Conservation (phyloP, 2,329 filamentous ascomycete genomes). For the Anisogramma anomala region DNA sequence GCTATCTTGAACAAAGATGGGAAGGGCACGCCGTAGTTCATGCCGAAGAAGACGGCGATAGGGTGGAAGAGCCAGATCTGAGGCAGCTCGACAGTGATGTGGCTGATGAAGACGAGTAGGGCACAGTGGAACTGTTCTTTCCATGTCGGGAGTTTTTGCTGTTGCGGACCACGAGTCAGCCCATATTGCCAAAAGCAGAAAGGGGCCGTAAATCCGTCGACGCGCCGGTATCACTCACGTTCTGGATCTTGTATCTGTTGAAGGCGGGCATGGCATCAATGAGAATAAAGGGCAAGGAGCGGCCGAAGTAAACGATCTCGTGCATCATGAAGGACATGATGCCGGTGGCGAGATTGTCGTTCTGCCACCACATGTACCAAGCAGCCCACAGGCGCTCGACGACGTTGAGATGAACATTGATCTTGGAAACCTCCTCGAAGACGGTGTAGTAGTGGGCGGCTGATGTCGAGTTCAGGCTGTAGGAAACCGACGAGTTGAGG, state of each 20-base stretch:
- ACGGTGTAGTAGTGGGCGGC: constrained; percentile 41
- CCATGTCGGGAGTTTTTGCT: constrained; percentile 77
- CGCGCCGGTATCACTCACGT: constrained; percentile 37
- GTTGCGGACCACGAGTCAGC: constrained; percentile 16
- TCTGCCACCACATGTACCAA: constrained; percentile 98
- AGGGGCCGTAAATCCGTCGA: neutral
- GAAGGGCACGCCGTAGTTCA: constrained; percentile 82
- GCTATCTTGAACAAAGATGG: constrained; percentile 76
- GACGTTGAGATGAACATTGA: constrained; percentile 78
- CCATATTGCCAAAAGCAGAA: neutral
- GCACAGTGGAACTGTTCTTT: constrained; percentile 94
- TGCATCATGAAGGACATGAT: constrained; percentile 97
- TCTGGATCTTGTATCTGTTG: constrained; percentile 90
- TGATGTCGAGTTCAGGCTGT: constrained; percentile 33
- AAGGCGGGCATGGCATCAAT: constrained; percentile 81
- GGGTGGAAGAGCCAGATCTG: constrained; percentile 99
- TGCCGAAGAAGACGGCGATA: constrained; percentile 82
- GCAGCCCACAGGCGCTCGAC: constrained; percentile 83
- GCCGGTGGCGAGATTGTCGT: constrained; percentile 89
- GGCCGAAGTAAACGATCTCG: constrained; percentile 88
- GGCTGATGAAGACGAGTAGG: constrained; percentile 79
- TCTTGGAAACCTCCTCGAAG: constrained; percentile 52
- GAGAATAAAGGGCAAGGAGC: constrained; percentile 81
- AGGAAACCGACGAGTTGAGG: constrained; percentile 40
- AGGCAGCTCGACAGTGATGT: constrained; percentile 95